These are phyloP conservation scores for Alternaria incomplexa DNA, from an alignment of 2,329 filamentous ascomycete species.

Conservation along the genomic window DNA sequence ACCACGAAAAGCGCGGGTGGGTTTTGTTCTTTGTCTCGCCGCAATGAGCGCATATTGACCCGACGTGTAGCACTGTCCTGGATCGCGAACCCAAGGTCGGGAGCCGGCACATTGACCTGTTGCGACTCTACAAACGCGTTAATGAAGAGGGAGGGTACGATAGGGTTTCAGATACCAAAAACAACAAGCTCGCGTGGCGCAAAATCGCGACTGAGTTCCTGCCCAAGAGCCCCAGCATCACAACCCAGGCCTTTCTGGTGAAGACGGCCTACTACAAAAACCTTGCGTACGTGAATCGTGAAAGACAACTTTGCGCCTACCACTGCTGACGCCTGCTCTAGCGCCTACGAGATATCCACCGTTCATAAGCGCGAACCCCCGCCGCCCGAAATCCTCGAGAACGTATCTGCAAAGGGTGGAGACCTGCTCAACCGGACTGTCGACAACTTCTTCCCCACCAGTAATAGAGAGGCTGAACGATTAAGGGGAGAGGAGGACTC, in stretches of 20 bases:
- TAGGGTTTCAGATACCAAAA: constrained; percentile 68
- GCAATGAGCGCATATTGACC: constrained; percentile 32
- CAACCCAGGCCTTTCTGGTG: constrained; percentile 83
- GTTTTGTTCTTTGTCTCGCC: constrained; percentile 29
- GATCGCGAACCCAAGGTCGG: constrained; percentile 84
- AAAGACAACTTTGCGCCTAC: neutral
- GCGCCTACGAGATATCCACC: constrained; percentile 81
- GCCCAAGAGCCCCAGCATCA: constrained; percentile 72
- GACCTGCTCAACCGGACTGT: constrained; percentile 77
- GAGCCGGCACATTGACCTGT: constrained; percentile 74
- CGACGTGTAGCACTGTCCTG: constrained; percentile 65
- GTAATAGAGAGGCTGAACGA: constrained; percentile 54
- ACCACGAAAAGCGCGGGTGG: constrained; percentile 77
- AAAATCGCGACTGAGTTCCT: constrained; percentile 78
- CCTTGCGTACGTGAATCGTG: constrained; percentile 61
- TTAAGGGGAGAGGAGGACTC: constrained; percentile 62
- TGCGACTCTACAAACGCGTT: constrained; percentile 79
- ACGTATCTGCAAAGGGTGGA: constrained; percentile 78
- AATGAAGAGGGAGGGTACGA: constrained; percentile 83
- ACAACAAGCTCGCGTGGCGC: constrained; percentile 86
- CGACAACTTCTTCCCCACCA: constrained; percentile 71
- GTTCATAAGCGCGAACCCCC: constrained; percentile 81
- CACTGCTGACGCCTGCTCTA: constrained; percentile 25
- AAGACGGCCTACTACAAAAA: constrained; percentile 93
- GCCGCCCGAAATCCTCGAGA: constrained; percentile 85